Evolutionary conservation across 2,329 filamentous ascomycete species (phyloP), one percentile per base, ranked within the genome.

Genomic region (Neoarthrinium moseri): DNA sequence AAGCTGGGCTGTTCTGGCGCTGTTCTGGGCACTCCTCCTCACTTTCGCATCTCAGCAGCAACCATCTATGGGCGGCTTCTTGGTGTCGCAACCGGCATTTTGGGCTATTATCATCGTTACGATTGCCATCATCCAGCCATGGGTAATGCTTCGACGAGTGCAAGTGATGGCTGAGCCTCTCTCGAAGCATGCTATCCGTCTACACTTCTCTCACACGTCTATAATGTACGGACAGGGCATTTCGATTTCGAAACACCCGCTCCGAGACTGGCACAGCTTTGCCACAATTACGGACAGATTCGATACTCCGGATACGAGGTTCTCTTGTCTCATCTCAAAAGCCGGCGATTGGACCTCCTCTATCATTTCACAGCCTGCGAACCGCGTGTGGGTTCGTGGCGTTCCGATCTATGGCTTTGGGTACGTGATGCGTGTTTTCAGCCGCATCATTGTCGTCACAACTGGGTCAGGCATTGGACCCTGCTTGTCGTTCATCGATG

Each of bases 381-480:
- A 70, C 3, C 68, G 57, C 42, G 56, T 90, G 37, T 91, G 84
- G 83, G 78, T 86, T 6, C 80, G 85, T 42, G 86, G 86, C 11
- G 73, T 84, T 0, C 84, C 86, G 1, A 76, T 83, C 4, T 81
- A 78, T 55, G 86, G 86, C 32, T 81, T 89, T 27, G 78, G 87
- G 56, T 81, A 85, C 57, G 75, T 86, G 34, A 81, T 85, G 26
- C 75, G 76, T 2, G 72, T 90, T 22, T 90, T 89, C 70, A 71
- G 72, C 47, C 74, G 75, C 17, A 69, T 87, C 46, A 74, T 90
- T 22, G 67, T 90, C 48, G 80, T 90, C 11, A 83, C 81, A 3
- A 90, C 86, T 0, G 86, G 87, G 3, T 88, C 85, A 2, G 86
- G 86, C 4, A 89, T 90, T 50, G 86, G 84, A 0, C 86, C 86